Evolutionary conservation across 129 eudicot genomes (phyloP).

Genomic region (Rutidosis leptorrhynchoides): DNA sequence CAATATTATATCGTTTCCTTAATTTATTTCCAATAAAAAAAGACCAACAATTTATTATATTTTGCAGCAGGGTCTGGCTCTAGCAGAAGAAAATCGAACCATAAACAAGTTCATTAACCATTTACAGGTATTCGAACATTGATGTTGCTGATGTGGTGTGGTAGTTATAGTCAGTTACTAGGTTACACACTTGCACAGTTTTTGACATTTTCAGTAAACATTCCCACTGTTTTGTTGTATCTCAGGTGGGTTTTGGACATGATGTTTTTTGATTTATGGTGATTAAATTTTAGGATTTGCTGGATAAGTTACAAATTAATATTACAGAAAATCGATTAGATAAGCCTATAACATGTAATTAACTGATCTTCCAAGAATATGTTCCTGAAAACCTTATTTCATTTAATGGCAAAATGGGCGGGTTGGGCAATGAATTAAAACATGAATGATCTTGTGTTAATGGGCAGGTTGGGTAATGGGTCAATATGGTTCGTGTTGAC

Average conservation of each 20-base stretch:
- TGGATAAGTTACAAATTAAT: background rate
- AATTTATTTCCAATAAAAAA: background rate
- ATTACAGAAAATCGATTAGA: background rate
- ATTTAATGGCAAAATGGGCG: too few species aligned
- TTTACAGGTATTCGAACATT: conserved; percentile 9
- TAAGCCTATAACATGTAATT: too few species aligned
- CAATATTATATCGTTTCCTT: background rate
- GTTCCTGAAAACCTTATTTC: too few species aligned
- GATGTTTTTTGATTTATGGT: background rate
- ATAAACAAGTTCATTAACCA: conserved; percentile 8
- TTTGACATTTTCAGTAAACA: background rate
- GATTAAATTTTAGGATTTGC: background rate
- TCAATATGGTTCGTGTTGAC: too few species aligned
- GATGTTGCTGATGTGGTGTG: conserved; percentile 1
- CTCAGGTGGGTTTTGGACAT: background rate
- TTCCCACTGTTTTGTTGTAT: background rate
- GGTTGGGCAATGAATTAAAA: too few species aligned
- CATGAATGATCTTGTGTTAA: too few species aligned
- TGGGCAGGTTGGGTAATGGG: too few species aligned
- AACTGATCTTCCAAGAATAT: too few species aligned
- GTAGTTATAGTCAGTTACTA: background rate
- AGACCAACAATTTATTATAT: background rate
- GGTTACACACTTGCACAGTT: background rate
- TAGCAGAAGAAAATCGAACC: background rate
- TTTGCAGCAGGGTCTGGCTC: conserved; percentile 14